These are phyloP conservation scores for Aotearoamyces nothofagi DNA, from an alignment of 2,329 filamentous ascomycete genomes.

Conservation along the genomic window DNA sequence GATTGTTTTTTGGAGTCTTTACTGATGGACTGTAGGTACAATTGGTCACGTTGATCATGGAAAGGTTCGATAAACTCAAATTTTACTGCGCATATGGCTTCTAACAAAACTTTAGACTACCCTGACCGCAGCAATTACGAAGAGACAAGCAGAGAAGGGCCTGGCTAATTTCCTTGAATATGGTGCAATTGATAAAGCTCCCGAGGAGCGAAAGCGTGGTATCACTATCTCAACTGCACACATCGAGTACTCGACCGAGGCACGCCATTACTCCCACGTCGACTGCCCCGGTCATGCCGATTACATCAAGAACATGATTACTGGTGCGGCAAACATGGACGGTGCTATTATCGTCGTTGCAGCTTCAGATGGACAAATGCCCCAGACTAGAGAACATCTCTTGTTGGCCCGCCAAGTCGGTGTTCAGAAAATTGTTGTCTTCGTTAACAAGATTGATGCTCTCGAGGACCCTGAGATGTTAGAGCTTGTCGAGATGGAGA, in stretches of 20 bases:
- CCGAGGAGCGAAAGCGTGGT: conserved; percentile 98
- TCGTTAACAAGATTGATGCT: conserved; percentile 98
- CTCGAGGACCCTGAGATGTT: conserved; percentile 98
- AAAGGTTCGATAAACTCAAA: conserved; percentile 48
- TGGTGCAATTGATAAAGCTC: conserved; percentile 95
- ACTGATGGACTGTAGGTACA: conserved; percentile 42
- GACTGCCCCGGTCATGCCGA: conserved; percentile 99
- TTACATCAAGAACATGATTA: conserved; percentile 99
- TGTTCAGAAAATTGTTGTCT: conserved; percentile 95
- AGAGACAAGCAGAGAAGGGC: conserved; percentile 91
- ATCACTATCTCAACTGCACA: conserved; percentile 98
- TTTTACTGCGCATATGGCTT: background rate
- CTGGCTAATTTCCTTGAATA: conserved; percentile 92
- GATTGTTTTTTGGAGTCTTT: conserved; percentile 2
- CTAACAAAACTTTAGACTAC: conserved; percentile 53
- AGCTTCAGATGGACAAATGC: conserved; percentile 98
- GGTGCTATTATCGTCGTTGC: conserved; percentile 98
- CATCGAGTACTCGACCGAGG: conserved; percentile 93
- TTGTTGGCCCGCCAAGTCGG: conserved; percentile 95
- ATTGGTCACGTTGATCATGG: conserved; percentile 99
- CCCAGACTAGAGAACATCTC: conserved; percentile 96
- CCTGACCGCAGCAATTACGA: conserved; percentile 95
- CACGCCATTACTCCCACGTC: conserved; percentile 96
- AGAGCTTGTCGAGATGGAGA: conserved; percentile 99
- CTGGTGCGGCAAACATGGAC: conserved; percentile 98